Conservation (phyloP, 129 eudicot species). For the Helianthus tuberosus region DNA sequence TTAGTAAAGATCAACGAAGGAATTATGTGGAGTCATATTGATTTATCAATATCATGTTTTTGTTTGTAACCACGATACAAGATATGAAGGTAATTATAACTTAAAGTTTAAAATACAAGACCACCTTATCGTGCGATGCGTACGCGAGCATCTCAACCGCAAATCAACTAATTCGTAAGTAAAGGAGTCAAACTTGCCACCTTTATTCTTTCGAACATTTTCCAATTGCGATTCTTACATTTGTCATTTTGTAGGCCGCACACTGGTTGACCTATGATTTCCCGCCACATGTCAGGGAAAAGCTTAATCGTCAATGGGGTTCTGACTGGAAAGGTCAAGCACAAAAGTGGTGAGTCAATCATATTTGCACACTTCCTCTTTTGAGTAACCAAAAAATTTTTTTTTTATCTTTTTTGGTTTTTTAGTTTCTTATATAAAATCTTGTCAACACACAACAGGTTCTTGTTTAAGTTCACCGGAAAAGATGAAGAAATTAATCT, state of each 20-base stretch:
- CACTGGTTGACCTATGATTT: slow-evolving; percentile 93
- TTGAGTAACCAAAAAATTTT: neutral
- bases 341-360: slow-evolving; percentile 80
- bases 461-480: slow-evolving; percentile 79
- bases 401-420: too few relatives aligned
- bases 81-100: neutral
- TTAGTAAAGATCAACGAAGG: neutral
- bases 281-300: slow-evolving; percentile 88
- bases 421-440: slow-evolving; percentile 3
- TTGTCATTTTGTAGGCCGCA: slow-evolving; percentile 61
- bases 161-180: neutral
- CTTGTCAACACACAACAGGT: slow-evolving; percentile 46
- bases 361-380: slow-evolving; percentile 10
- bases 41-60: neutral
- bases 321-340: slow-evolving; percentile 99
- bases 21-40: neutral
- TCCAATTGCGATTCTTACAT: neutral
- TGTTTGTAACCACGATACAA: neutral
- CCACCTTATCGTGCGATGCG: too few relatives aligned
- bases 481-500: slow-evolving; percentile 89
- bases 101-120: neutral
- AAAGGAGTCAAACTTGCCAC: neutral
- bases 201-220: neutral
- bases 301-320: slow-evolving; percentile 82
- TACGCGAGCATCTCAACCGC: too few relatives aligned